phyloP scores from a whole-genome alignment of 805 yeast genomes.

The Lachancea thermotolerans region DNA sequence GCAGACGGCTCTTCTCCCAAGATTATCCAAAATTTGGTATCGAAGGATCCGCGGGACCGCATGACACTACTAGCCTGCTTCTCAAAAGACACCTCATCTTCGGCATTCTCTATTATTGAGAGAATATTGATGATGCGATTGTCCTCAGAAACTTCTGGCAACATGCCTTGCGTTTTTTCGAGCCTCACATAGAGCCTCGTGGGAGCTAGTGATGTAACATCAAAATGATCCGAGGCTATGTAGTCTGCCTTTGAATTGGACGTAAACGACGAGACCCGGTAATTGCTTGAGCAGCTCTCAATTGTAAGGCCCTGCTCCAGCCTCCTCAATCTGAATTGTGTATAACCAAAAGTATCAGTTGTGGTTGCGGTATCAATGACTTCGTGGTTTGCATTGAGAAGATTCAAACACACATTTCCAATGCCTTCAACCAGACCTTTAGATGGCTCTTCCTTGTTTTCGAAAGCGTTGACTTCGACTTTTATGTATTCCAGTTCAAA shows the following conservation, averaged over 20 bases:
- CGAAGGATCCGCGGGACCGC: not conserved
- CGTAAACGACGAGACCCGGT: constrained; percentile 19
- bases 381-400: constrained; percentile 28
- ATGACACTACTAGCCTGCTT: constrained; percentile 11
- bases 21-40: constrained; percentile 3
- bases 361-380: constrained; percentile 51
- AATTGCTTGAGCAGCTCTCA: constrained; percentile 18
- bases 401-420: constrained; percentile 47
- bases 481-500: constrained; percentile 32
- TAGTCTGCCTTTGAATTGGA: constrained; percentile 23
- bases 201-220: constrained; percentile 15
- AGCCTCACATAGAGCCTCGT: constrained; percentile 18
- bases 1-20: not conserved
- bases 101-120: constrained; percentile 13
- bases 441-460: constrained; percentile 26
- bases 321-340: constrained; percentile 44
- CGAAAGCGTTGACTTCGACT: constrained; percentile 66
- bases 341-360: constrained; percentile 78
- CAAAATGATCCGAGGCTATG: constrained; percentile 11
- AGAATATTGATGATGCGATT: constrained; percentile 15
- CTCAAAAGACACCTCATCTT: constrained; percentile 14
- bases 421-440: constrained; percentile 26
- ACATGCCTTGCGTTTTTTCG: not conserved
- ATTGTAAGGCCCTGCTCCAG: constrained; percentile 12
- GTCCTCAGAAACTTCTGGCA: not conserved